These are phyloP conservation scores for Cytospora chrysosperma DNA, from an alignment of 2,329 filamentous ascomycete genomes.

Conservation along the genomic window DNA sequence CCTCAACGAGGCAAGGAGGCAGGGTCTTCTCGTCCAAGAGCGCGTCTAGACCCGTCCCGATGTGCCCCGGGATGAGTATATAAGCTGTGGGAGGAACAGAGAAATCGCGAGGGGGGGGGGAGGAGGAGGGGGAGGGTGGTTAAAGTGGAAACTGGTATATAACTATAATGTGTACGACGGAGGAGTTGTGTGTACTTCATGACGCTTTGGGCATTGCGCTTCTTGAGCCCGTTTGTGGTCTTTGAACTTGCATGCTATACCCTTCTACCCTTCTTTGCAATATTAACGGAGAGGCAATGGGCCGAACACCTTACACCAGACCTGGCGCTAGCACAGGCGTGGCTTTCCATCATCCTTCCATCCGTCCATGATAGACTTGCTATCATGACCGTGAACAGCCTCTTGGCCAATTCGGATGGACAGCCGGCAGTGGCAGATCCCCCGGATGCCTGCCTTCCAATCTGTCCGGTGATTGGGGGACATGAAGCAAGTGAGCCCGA, in stretches of 20 bases:
- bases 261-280: neutral
- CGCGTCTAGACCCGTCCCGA: constrained; percentile 7
- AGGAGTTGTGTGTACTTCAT: neutral
- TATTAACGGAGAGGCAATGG: neutral
- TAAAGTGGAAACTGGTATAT: no score
- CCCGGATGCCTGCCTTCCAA: no score
- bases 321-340: neutral
- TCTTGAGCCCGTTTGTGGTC: neutral
- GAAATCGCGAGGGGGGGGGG: neutral
- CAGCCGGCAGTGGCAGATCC: no score
- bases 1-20: constrained; percentile 53
- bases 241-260: neutral
- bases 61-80: neutral
- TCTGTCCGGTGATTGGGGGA: no score
- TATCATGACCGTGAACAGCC: no score
- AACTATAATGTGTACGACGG: neutral
- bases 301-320: neutral
- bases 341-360: no score
- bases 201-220: neutral
- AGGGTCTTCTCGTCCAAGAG: constrained; percentile 30
- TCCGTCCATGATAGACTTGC: no score
- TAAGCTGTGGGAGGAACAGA: no score
- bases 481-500: no score
- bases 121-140: neutral
- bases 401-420: no score